Evolutionary conservation across 139 green algal genomes (phyloP).

Genomic region (Yamagishiella unicocca): DNA sequence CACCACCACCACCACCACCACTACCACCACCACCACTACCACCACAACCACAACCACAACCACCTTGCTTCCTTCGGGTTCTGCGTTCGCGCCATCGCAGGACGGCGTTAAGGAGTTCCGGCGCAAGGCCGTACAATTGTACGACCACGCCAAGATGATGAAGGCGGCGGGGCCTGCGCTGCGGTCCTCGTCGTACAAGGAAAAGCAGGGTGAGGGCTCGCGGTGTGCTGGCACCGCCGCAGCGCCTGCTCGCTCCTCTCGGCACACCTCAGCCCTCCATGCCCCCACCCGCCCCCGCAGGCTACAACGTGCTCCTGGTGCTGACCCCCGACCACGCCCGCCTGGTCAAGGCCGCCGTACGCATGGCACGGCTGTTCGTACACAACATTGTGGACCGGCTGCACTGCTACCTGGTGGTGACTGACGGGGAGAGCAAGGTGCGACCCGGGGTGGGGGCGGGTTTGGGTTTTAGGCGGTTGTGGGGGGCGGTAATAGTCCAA

Average conservation of each 20-base stretch:
- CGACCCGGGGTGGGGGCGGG: background rate
- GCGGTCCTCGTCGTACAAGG: conserved; percentile 19
- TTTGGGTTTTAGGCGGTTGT: background rate
- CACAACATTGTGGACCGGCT: conserved; percentile 57
- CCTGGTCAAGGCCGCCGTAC: conserved; percentile 34
- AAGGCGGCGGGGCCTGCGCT: background rate
- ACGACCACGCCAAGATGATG: conserved; percentile 10
- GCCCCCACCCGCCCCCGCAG: conserved; percentile 2
- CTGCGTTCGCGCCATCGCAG: conserved; percentile 7
- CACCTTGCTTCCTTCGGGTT: background rate
- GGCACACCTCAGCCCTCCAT: too few species aligned
- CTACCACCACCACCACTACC: too few species aligned
- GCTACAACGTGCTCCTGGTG: conserved; percentile 49
- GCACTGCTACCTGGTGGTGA: conserved; percentile 38
- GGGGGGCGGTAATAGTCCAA: background rate
- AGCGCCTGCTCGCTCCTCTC: too few species aligned
- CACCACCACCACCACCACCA: too few species aligned
- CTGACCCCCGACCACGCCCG: conserved; percentile 37
- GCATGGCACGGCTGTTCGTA: conserved; percentile 51
- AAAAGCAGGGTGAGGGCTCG: conserved; percentile 21
- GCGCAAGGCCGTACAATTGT: conserved; percentile 50
- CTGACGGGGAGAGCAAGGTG: conserved; percentile 43
- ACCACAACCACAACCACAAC: background rate
- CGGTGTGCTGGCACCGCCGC: background rate
- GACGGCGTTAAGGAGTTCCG: conserved; percentile 57